phyloP scores from a whole-genome alignment of 228 moss, liverwort and hornwort genomes.

The Sphagnum magellanicum region DNA sequence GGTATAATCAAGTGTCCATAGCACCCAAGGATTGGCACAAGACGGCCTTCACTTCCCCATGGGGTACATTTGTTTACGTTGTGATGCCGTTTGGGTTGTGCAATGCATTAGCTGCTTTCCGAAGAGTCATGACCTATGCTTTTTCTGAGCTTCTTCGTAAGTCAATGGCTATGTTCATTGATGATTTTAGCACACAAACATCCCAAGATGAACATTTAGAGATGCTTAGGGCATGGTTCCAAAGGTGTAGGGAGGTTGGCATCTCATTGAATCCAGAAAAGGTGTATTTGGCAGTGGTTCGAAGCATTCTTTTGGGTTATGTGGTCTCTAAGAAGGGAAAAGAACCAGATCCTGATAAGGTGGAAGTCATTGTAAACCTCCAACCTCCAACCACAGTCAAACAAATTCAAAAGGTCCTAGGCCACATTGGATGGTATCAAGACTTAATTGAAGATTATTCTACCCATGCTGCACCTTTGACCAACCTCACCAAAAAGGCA shows the following conservation, averaged over 20 bases:
- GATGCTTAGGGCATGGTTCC: background rate
- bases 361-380: background rate
- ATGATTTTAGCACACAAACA: constrained; percentile 11
- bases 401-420: background rate
- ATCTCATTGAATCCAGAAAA: constrained; percentile 2
- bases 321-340: background rate
- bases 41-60: background rate
- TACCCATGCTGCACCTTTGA: background rate
- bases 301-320: constrained; percentile 3
- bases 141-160: constrained; percentile 1
- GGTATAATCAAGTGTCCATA: constrained; percentile 5
- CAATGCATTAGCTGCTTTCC: constrained; percentile 7
- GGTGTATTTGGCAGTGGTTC: background rate
- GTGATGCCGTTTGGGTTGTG: constrained; percentile 5
- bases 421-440: background rate
- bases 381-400: background rate
- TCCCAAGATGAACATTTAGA: background rate
- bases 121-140: constrained; percentile 1
- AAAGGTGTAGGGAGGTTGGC: background rate
- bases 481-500: background rate
- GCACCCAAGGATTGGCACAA: constrained; percentile 1
- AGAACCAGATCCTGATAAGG: constrained; percentile 3
- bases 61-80: constrained; percentile 2
- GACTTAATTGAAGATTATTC: background rate
- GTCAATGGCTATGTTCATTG: constrained; percentile 11